phyloP scores from a whole-genome alignment of 805 yeast species.

The Nakazawaea populi region DNA sequence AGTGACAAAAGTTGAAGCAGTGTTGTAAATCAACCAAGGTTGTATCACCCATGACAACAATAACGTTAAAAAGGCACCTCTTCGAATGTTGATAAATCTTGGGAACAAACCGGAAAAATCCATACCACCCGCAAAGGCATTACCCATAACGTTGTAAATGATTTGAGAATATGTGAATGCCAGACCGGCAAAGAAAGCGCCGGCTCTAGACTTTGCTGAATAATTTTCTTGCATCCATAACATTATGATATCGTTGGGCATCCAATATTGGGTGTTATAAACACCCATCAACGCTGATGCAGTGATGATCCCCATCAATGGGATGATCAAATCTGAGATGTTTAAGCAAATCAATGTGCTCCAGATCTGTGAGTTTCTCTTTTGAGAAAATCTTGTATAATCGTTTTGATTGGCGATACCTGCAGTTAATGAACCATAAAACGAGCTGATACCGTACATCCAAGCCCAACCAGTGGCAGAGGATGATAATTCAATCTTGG shows the following conservation, averaged over 20 bases:
- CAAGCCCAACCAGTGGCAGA: slow-evolving; percentile 32
- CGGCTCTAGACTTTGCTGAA: slow-evolving; percentile 28
- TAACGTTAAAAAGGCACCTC: slow-evolving; percentile 39
- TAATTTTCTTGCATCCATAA: slow-evolving; percentile 25
- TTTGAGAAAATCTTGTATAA: slow-evolving; percentile 28
- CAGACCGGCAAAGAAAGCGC: slow-evolving; percentile 28
- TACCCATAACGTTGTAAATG: slow-evolving; percentile 32
- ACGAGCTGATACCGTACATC: slow-evolving; percentile 31
- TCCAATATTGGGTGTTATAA: slow-evolving; percentile 30
- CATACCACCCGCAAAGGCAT: slow-evolving; percentile 42
- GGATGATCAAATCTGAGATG: slow-evolving; percentile 30
- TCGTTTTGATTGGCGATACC: slow-evolving; percentile 37
- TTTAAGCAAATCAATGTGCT: slow-evolving; percentile 17
- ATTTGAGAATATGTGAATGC: slow-evolving; percentile 29
- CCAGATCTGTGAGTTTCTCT: slow-evolving; percentile 5
- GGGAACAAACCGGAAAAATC: slow-evolving; percentile 45
- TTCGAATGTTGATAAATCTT: slow-evolving; percentile 32
- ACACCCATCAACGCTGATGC: slow-evolving; percentile 30
- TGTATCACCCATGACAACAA: slow-evolving; percentile 27
- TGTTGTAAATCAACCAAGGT: slow-evolving; percentile 33
- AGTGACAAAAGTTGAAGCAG: slow-evolving; percentile 24
- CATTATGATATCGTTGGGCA: slow-evolving; percentile 26
- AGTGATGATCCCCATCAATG: slow-evolving; percentile 36
- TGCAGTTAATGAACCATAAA: slow-evolving; percentile 32
- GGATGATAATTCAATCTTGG: slow-evolving; percentile 18